A percentile compares a stretch with the other conserved stretches of the same genome.
Conservation (phyloP, 768 basidiomycete species). For the Lactifluus subvellereus region DNA sequence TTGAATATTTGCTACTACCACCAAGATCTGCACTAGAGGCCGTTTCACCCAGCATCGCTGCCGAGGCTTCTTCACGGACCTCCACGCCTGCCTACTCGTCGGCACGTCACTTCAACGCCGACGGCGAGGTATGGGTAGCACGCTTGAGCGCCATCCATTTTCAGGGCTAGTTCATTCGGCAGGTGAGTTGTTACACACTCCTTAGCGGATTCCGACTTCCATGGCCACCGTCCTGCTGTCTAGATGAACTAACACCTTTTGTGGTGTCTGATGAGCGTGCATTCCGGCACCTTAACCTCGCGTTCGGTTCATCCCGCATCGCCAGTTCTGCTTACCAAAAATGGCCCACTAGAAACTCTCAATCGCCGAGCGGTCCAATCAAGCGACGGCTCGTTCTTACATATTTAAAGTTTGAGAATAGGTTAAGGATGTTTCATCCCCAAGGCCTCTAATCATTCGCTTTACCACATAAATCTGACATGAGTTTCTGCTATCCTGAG, state of each 20-base stretch:
- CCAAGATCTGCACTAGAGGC: conserved; percentile 85
- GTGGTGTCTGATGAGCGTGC: conserved; percentile 80
- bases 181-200: conserved; percentile 87
- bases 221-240: conserved; percentile 86
- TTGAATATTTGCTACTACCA: conserved; percentile 87
- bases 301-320: conserved; percentile 42
- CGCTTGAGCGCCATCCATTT: conserved; percentile 88
- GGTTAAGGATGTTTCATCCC: conserved; percentile 85
- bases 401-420: conserved; percentile 70
- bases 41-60: conserved; percentile 67
- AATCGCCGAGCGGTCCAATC: conserved; percentile 47
- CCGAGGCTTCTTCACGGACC: conserved; percentile 75
- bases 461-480: conserved; percentile 59
- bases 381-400: conserved; percentile 51
- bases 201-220: conserved; percentile 83
- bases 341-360: conserved; percentile 69
- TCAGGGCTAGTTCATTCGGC: conserved; percentile 88
- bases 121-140: conserved; percentile 81
- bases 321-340: conserved; percentile 71
- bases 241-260: conserved; percentile 82
- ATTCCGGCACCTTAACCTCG: conserved; percentile 77
- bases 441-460: conserved; percentile 91
- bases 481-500: conserved; percentile 62
- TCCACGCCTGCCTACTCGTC: conserved; percentile 75
- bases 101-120: conserved; percentile 63